Evolutionary conservation across 768 basidiomycete species (phyloP).

Genomic region (Stropharia rugosoannulata): DNA sequence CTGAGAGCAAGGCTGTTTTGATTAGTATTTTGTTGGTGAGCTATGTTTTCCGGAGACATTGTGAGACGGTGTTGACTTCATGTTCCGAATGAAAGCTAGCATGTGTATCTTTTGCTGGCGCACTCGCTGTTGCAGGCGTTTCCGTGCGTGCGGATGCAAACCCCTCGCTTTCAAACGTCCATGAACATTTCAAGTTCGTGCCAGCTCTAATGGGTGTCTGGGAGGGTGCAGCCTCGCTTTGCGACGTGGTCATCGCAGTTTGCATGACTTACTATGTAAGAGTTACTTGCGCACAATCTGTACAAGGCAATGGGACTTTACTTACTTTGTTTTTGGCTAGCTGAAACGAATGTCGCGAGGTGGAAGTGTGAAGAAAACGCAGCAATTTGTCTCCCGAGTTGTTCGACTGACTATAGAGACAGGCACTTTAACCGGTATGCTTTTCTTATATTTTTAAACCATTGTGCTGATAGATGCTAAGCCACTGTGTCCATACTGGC

Average conservation of each 20-base stretch:
- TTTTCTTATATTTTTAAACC: not conserved
- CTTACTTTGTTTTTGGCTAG: not conserved
- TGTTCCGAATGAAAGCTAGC: too few species aligned
- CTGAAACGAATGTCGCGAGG: not conserved
- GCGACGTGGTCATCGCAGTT: not conserved
- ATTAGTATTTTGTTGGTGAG: not conserved
- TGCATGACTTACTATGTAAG: not conserved
- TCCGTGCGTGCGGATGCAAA: too few species aligned
- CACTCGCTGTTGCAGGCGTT: too few species aligned
- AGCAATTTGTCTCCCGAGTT: not conserved
- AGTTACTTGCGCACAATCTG: not conserved
- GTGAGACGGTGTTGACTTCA: too few species aligned
- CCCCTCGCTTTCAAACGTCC: not conserved
- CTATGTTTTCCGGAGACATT: not conserved
- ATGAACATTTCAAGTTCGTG: not conserved
- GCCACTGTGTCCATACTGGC: not conserved
- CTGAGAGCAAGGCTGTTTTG: not conserved
- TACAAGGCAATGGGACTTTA: not conserved
- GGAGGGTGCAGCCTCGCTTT: not conserved
- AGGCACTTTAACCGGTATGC: not conserved
- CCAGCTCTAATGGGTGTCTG: not conserved
- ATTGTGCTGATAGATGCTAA: not conserved
- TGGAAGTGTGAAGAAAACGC: not conserved
- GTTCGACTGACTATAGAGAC: not conserved
- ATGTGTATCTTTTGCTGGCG: too few species aligned